These are phyloP conservation scores for Saccharomycopsis schoenii DNA, from an alignment of 805 yeast species.

Conservation along the genomic window DNA sequence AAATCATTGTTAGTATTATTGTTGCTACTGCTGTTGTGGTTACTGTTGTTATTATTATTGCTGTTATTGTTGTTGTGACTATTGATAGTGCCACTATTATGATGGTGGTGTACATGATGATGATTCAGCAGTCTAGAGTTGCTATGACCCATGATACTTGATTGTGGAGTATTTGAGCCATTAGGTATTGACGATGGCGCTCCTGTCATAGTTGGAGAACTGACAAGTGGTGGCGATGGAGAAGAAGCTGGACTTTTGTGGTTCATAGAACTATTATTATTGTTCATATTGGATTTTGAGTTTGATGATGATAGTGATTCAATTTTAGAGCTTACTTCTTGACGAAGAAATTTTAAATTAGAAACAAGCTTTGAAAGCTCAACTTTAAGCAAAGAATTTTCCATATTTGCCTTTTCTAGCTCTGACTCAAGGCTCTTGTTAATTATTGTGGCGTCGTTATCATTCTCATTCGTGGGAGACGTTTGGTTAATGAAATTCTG, in stretches of 20 bases:
- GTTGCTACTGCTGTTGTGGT: neutral
- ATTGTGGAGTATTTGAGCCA: neutral
- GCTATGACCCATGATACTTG: neutral
- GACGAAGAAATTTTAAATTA: conserved; percentile 31
- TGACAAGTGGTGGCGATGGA: neutral
- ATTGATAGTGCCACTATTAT: neutral
- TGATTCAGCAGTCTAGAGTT: neutral
- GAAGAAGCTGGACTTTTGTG: neutral
- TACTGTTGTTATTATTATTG: neutral
- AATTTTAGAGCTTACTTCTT: conserved; percentile 9
- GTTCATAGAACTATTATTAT: neutral
- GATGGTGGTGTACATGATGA: neutral
- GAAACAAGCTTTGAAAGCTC: conserved; percentile 37
- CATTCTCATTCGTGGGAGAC: neutral
- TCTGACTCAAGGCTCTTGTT: conserved; percentile 31
- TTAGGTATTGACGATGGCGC: neutral
- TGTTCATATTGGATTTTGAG: neutral
- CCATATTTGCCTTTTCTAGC: conserved; percentile 34
- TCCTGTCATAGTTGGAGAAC: neutral
- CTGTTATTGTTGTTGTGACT: neutral
- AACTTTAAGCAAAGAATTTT: conserved; percentile 33
- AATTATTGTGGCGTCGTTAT: neutral
- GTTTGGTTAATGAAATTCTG: neutral
- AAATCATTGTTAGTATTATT: neutral
- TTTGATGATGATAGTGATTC: neutral